Evolutionary conservation across 495 filamentous ascomycete species (phyloP), one percentile per base, ranked within the genome.

Genomic region (Aspergillus ostianus): DNA sequence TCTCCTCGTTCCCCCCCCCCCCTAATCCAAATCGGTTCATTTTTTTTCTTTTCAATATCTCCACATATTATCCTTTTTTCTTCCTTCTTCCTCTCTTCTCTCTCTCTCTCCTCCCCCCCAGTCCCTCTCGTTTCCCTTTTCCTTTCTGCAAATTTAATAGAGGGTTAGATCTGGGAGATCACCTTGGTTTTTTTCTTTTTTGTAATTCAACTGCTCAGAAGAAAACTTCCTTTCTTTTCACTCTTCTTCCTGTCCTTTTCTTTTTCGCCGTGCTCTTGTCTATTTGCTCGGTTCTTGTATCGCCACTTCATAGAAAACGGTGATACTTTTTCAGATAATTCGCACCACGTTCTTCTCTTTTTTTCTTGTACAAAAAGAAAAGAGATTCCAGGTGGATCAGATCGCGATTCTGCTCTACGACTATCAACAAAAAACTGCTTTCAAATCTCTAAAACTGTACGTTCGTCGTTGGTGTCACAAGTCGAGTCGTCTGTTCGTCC

Each of bases 51-150:
- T 72, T 70, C 71, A 56, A 56, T 67, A 69, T 74, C 77, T 73
- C 71, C 73, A 76, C 70, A 69, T 72, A 69, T 60, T 65, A 70
- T 73, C 69, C 58, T 67, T 60, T 65, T 68, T 67, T 57, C 65
- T 56, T 55, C 58, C 58, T 29, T 26, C 56, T 56, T 56, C 51
- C 21, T 63, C 57, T 68, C 59, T 72, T 72, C 74, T 70, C 64
- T 62, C 51, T 64, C 55, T 47, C 58, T 69, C 64, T 66, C 62
- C 71, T 65, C 62, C 70, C 36, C 32, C 32, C 32, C 32, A n/a
- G 36, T 41, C 36, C 36, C 10, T 66, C 59, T 64, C 55, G 57
- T 61, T 60, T 62, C 65, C 67, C 66, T 67, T 61, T 70, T 65
- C 71, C 59, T 67, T 68, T 60, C 60, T 67, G 67, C 66, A 58